Evolutionary conservation across 1,284 basidiomycete genomes (phyloP).

Genomic region (Trametes hirsuta): DNA sequence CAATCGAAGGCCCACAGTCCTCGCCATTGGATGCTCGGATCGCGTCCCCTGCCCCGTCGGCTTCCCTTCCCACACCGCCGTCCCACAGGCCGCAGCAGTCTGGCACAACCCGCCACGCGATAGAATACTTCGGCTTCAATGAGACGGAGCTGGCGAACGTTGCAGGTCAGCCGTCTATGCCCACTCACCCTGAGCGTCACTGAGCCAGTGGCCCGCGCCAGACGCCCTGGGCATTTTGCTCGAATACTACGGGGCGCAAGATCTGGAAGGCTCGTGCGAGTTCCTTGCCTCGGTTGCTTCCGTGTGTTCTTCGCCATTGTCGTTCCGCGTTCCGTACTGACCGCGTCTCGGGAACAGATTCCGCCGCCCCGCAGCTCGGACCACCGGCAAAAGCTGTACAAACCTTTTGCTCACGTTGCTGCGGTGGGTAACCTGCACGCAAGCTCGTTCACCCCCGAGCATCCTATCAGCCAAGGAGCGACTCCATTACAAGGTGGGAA

Average conservation of each 20-base stretch:
- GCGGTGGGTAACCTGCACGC: constrained; percentile 12
- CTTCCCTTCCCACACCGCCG: constrained; percentile 52
- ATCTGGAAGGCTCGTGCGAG: constrained; percentile 47
- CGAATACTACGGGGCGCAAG: constrained; percentile 74
- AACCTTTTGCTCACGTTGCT: constrained; percentile 26
- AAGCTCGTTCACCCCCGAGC: constrained; percentile 14
- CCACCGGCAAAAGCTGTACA: constrained; percentile 30
- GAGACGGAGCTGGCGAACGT: constrained; percentile 59
- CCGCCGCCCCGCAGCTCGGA: constrained; percentile 41
- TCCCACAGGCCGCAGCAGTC: constrained; percentile 73
- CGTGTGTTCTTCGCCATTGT: constrained; percentile 43
- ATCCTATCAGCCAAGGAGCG: constrained; percentile 18
- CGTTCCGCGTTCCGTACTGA: constrained; percentile 7
- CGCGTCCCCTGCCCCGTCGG: constrained; percentile 36
- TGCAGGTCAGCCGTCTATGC: constrained; percentile 50
- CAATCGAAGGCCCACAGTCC: constrained; percentile 70
- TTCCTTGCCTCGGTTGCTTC: constrained; percentile 54
- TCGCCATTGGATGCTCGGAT: constrained; percentile 68
- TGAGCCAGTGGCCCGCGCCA: constrained; percentile 30
- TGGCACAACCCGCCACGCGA: constrained; percentile 64
- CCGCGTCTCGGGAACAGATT: constrained; percentile 38
- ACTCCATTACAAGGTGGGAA: constrained; percentile 23
- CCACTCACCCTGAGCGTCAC: neutral
- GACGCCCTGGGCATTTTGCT: constrained; percentile 68
- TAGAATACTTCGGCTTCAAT: constrained; percentile 67